phyloP scores from a whole-genome alignment of 176 grass and related monocot species.

The Alloteropsis semialata region DNA sequence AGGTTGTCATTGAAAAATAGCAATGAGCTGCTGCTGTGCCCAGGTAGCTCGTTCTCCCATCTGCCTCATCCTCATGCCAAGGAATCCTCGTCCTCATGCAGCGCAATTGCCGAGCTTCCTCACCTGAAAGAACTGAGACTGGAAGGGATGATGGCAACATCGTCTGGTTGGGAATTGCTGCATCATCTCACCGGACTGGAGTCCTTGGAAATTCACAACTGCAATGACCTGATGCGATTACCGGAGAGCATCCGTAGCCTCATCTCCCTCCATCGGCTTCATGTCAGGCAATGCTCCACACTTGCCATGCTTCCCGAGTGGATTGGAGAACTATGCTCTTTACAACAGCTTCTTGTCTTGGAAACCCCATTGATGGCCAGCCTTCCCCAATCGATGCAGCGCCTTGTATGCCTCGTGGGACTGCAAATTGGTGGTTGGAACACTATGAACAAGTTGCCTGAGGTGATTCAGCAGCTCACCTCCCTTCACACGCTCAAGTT shows the following conservation, averaged over 20 bases:
- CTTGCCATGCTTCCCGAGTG: background rate
- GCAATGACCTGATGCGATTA: too few species aligned
- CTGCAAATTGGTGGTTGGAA: too few species aligned
- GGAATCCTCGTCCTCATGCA: background rate
- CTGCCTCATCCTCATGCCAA: background rate
- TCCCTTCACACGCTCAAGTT: too few species aligned
- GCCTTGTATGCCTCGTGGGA: too few species aligned
- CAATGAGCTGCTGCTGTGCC: background rate
- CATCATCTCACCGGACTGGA: too few species aligned
- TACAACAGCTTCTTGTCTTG: background rate
- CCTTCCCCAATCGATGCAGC: background rate
- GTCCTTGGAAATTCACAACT: too few species aligned
- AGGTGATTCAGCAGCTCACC: too few species aligned
- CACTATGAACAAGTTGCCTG: too few species aligned
- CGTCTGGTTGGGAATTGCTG: too few species aligned
- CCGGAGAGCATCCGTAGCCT: conserved; percentile 6
- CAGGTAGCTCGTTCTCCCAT: background rate
- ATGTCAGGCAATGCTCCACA: background rate
- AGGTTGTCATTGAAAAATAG: background rate
- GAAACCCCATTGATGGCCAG: background rate
- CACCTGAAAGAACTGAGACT: background rate
- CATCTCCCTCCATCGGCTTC: background rate
- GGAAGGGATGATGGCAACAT: background rate
- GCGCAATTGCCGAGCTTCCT: background rate
- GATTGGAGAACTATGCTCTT: background rate